A percentile compares a stretch with the other conserved stretches of the same genome.
Evolutionary conservation across 345 rosid species (phyloP).

Genomic region (Xanthoceras sorbifolium): DNA sequence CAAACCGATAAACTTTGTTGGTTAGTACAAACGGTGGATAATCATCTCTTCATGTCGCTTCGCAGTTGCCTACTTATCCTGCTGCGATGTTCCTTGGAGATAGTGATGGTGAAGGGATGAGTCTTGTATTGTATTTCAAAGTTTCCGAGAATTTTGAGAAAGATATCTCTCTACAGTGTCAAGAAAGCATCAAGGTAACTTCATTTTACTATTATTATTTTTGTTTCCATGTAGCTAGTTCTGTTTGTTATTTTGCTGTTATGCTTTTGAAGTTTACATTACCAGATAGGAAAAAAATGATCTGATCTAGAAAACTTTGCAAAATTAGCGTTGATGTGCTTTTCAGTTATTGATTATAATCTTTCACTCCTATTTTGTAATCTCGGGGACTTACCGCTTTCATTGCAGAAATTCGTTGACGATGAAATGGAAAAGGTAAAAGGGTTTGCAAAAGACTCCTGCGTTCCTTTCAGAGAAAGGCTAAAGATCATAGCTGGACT

Average conservation of each 20-base stretch:
- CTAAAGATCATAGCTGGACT: slow-evolving; percentile 84
- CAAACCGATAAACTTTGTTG: background rate
- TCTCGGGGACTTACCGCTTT: background rate
- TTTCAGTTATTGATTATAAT: background rate
- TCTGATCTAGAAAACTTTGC: background rate
- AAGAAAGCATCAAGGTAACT: slow-evolving; percentile 71
- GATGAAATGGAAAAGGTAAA: slow-evolving; percentile 86
- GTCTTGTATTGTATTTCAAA: slow-evolving; percentile 84
- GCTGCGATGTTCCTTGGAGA: slow-evolving; percentile 89
- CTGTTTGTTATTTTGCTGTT: slow-evolving; percentile 8
- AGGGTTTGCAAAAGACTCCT: slow-evolving; percentile 81
- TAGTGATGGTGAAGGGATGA: slow-evolving; percentile 92
- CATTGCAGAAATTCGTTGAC: slow-evolving; percentile 65
- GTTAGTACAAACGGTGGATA: background rate
- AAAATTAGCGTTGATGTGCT: background rate
- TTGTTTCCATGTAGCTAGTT: background rate
- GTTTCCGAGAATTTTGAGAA: slow-evolving; percentile 61
- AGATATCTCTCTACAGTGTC: slow-evolving; percentile 60
- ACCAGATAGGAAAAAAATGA: background rate
- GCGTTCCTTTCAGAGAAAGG: slow-evolving; percentile 81
- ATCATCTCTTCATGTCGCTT: slow-evolving; percentile 14
- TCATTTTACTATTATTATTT: background rate
- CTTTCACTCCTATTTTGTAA: background rate
- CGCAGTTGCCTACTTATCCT: slow-evolving; percentile 92
- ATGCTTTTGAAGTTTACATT: background rate